Conservation (phyloP, 1,139 yeast genomes). For the Yamadazyma aaseri region DNA sequence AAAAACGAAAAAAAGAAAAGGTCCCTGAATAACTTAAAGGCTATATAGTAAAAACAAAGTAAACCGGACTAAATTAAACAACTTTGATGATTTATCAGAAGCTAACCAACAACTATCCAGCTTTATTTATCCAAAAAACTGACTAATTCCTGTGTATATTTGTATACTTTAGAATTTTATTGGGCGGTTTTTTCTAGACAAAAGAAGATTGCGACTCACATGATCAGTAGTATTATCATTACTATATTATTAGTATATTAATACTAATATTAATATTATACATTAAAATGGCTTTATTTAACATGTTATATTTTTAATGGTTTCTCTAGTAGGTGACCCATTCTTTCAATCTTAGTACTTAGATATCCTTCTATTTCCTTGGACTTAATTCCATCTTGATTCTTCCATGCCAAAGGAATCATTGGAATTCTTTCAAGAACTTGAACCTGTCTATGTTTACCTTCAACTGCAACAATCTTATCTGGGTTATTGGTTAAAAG, state of each 20-base stretch:
- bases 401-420: slow-evolving; percentile 91
- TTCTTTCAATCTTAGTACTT: slow-evolving; percentile 89
- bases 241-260: too few species aligned
- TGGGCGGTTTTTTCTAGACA: not conserved
- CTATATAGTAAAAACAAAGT: too few species aligned
- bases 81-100: too few species aligned
- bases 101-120: too few species aligned
- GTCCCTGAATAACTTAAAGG: too few species aligned
- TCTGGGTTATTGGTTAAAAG: slow-evolving; percentile 94
- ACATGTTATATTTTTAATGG: slow-evolving; percentile 12
- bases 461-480: slow-evolving; percentile 92
- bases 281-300: not conserved
- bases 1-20: too few species aligned
- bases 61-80: too few species aligned
- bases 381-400: slow-evolving; percentile 67
- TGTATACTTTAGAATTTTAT: too few species aligned
- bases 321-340: slow-evolving; percentile 74
- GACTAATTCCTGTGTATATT: too few species aligned
- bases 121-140: too few species aligned
- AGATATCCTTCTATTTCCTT: slow-evolving; percentile 90
- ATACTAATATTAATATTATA: too few species aligned
- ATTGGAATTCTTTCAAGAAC: slow-evolving; percentile 90
- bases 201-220: slow-evolving; percentile 1
- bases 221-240: not conserved
- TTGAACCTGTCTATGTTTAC: slow-evolving; percentile 63